Evolutionary conservation across 177 flowering plant species (phyloP).

Genomic region (Vitis hybrid): DNA sequence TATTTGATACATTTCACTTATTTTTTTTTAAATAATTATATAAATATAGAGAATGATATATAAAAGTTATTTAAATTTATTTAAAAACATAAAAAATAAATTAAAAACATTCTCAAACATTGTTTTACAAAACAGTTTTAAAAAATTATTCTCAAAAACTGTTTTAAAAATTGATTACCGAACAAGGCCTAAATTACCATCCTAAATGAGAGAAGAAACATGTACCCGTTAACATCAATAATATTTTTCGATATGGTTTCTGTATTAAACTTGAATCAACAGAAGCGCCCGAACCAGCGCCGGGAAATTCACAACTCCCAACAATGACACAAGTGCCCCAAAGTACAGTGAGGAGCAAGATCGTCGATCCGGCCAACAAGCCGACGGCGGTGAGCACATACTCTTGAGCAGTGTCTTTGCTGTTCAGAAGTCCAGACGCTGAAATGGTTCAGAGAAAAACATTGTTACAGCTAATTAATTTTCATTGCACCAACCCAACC

Average conservation of each 20-base stretch:
- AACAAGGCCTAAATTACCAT: no score
- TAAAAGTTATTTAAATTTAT: no score
- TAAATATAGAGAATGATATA: no score
- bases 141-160: background rate
- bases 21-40: no score
- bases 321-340: constrained; percentile 36
- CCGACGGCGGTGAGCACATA: constrained; percentile 27
- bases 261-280: background rate
- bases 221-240: background rate
- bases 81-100: no score
- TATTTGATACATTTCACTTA: no score
- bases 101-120: no score
- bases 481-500: background rate
- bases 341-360: constrained; percentile 26
- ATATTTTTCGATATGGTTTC: background rate
- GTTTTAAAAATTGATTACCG: no score
- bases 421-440: constrained; percentile 27
- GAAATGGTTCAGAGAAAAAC: constrained; percentile 4
- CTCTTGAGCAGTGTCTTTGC: constrained; percentile 25
- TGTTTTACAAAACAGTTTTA: no score
- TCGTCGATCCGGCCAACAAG: constrained; percentile 35
- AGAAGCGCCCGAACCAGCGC: background rate
- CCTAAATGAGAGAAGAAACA: no score
- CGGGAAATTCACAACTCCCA: constrained; percentile 15
- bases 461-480: background rate